Percentiles rank a stretch among this genome's conserved stretches.
Conservation (phyloP, 2,329 filamentous ascomycete genomes). For the Emergomyces orientalis region DNA sequence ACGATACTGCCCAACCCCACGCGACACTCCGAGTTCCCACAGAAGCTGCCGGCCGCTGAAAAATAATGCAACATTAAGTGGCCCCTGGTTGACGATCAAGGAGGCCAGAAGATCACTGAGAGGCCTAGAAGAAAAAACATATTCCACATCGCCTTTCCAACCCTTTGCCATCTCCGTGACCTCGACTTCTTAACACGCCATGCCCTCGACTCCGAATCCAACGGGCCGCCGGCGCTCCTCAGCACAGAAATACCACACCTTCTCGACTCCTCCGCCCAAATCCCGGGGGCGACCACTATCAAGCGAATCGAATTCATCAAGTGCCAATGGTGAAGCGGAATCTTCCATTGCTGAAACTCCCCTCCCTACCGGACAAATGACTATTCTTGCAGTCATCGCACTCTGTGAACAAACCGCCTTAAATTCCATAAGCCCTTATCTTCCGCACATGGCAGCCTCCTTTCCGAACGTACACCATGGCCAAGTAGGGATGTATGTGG, state of each 20-base stretch:
- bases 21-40: not conserved
- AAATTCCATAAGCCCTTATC: slow-evolving; percentile 91
- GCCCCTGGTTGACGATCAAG: not conserved
- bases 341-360: slow-evolving; percentile 47
- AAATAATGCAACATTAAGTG: not conserved
- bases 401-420: slow-evolving; percentile 91
- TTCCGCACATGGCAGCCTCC: slow-evolving; percentile 80
- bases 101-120: not conserved
- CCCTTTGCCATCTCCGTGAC: not conserved
- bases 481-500: slow-evolving; percentile 78
- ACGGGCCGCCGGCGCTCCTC: slow-evolving; percentile 30
- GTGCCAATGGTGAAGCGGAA: slow-evolving; percentile 21
- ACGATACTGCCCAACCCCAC: not conserved
- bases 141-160: not conserved
- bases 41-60: not conserved
- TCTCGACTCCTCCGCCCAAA: slow-evolving; percentile 39
- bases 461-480: slow-evolving; percentile 69
- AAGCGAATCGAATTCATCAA: slow-evolving; percentile 33
- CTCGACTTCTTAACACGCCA: not conserved
- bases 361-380: slow-evolving; percentile 71
- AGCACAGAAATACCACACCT: slow-evolving; percentile 41
- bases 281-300: slow-evolving; percentile 38
- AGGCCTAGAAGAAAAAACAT: too few relatives aligned
- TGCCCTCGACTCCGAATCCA: slow-evolving; percentile 1
- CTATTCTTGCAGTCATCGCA: slow-evolving; percentile 76